Evolutionary conservation across 805 yeast genomes (phyloP), one percentile per base, ranked within the genome.

Genomic region (Monosporozyma unispora): DNA sequence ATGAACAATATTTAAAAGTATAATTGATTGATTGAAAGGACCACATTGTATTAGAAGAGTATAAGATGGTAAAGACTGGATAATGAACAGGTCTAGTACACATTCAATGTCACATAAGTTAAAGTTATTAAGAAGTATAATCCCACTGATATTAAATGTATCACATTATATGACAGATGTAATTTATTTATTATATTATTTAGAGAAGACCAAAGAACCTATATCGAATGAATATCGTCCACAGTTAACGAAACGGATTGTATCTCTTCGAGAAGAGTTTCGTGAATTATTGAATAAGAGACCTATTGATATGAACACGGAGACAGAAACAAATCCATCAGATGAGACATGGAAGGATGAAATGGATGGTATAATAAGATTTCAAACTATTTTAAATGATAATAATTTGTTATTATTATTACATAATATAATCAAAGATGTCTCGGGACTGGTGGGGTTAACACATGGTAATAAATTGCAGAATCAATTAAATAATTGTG

Each of bases 131-230:
- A 49, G 53, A 29, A 58, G 58, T 42, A 52, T 55, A 35, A 50
- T 57, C 11, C 51, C 55, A 12, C 56, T 56, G 47, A 49, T 54
- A 9, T 42, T 56, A 37, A 56, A 55, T 48, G 55, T 57, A 4
- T 54, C 58, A 4, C 59, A 57, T 42, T 58, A 56, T 44, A 56
- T 57, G 59, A 57, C 62, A 3, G 61, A 58, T 45, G 38, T 59
- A 35, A 56, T 52, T 38, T 59, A 59, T 45, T 49, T 53, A 12
- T 44, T 54, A 27, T 59, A 58, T 51, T 57, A 54, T 49, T 47
- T 46, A 51, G 54, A 39, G 29, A 44, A 39, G 53, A 42, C 22
- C n/a, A 31, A 28, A 25, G 22, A 33, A 21, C 37, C 37, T 9
- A 43, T 31, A 12, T 31, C 37, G 9, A 10, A 18, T 18, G 35